phyloP scores from a whole-genome alignment of 2,329 filamentous ascomycete genomes.

The Sporothrix humicola region DNA sequence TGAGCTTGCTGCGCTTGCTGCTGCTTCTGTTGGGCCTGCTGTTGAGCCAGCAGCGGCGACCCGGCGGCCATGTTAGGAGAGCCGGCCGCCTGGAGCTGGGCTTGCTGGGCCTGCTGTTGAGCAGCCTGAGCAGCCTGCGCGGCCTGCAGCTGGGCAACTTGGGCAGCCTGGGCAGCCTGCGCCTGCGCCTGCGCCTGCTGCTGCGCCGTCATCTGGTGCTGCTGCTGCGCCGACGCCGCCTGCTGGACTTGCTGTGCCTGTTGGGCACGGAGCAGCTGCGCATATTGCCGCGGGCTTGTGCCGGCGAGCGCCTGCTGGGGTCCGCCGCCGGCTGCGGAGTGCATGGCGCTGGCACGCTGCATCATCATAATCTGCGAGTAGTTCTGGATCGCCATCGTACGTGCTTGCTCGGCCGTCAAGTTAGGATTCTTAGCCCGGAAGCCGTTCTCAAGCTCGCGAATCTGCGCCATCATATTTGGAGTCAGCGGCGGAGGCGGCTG shows the following conservation, averaged over 20 bases:
- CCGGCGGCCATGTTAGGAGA: too few species aligned
- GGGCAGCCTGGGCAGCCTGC: slow-evolving; percentile 16
- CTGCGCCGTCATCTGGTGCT: slow-evolving; percentile 28
- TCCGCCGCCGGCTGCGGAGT: slow-evolving; percentile 58
- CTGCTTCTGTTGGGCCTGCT: not conserved
- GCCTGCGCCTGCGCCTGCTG: slow-evolving; percentile 49
- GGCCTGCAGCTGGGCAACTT: slow-evolving; percentile 5
- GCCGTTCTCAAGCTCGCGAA: slow-evolving; percentile 58
- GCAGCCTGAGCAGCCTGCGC: not conserved
- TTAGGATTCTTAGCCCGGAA: slow-evolving; percentile 59
- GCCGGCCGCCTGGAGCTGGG: not conserved
- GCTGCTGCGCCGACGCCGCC: slow-evolving; percentile 36
- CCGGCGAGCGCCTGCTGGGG: slow-evolving; percentile 55
- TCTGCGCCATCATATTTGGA: slow-evolving; percentile 55
- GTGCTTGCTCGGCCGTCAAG: slow-evolving; percentile 55
- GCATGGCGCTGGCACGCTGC: slow-evolving; percentile 59
- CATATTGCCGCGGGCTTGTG: slow-evolving; percentile 64
- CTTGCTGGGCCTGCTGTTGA: slow-evolving; percentile 5
- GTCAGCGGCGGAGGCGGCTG: slow-evolving; percentile 54
- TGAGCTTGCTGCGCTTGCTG: not conserved
- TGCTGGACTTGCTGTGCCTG: slow-evolving; percentile 54
- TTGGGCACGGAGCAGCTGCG: slow-evolving; percentile 62
- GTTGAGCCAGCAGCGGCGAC: not conserved
- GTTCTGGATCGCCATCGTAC: slow-evolving; percentile 59
- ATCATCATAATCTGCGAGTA: slow-evolving; percentile 55